Conservation (phyloP, 352 stramenopile genomes). For the Globisporangium irregulare region DNA sequence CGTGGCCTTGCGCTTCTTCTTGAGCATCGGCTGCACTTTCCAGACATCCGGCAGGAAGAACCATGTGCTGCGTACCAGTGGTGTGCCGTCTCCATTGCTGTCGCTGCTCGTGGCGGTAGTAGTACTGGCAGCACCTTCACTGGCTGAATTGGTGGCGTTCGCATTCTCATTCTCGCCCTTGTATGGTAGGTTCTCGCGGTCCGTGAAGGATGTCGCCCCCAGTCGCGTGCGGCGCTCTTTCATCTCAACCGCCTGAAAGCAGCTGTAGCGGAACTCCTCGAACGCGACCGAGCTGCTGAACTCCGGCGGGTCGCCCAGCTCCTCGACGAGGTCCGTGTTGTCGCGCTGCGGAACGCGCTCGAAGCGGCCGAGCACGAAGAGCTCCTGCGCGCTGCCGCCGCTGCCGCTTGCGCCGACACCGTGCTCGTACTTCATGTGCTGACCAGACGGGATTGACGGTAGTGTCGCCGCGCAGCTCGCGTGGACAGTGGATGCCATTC, state of each 20-base stretch:
- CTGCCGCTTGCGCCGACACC: constrained; percentile 34
- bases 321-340: constrained; percentile 39
- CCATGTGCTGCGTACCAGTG: constrained; percentile 64
- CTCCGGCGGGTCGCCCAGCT: constrained; percentile 38
- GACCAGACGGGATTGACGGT: constrained; percentile 17
- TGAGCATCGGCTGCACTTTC: constrained; percentile 87
- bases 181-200: constrained; percentile 8
- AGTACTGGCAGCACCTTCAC: not conserved
- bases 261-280: constrained; percentile 73
- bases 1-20: constrained; percentile 88
- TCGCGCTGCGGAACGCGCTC: constrained; percentile 73
- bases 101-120: not conserved
- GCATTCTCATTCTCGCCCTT: not conserved
- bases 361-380: constrained; percentile 78
- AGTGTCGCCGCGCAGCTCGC: not conserved
- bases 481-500: constrained; percentile 1
- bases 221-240: constrained; percentile 55
- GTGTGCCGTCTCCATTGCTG: not conserved
- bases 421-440: constrained; percentile 63
- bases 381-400: constrained; percentile 42
- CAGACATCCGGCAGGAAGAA: constrained; percentile 86
- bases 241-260: constrained; percentile 82
- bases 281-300: constrained; percentile 51
- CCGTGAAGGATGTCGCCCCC: not conserved
- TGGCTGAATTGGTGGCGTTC: not conserved